Percentiles rank a stretch among this genome's conserved stretches.
These are phyloP conservation scores for Barnettozyma populi DNA, from an alignment of 805 yeast genomes.

Conservation along the genomic window DNA sequence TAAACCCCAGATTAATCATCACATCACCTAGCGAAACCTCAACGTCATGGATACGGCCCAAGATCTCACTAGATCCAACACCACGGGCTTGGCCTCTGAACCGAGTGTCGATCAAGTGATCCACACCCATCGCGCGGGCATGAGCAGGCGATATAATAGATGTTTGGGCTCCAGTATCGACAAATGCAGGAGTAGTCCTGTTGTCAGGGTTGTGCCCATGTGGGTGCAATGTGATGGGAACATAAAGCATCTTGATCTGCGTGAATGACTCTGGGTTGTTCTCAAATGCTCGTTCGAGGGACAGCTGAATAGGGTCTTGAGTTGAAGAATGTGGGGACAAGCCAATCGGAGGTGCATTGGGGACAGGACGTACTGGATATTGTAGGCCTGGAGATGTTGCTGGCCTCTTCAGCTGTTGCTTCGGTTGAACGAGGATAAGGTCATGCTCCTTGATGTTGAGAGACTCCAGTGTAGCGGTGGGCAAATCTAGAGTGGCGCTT, in stretches of 20 bases:
- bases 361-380: not conserved
- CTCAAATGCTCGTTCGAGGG: slow-evolving; percentile 62
- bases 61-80: slow-evolving; percentile 74
- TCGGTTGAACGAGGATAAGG: slow-evolving; percentile 1
- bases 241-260: slow-evolving; percentile 75
- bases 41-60: slow-evolving; percentile 85
- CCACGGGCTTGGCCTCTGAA: slow-evolving; percentile 84
- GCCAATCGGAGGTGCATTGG: not conserved
- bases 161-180: slow-evolving; percentile 93
- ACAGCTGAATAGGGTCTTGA: slow-evolving; percentile 7
- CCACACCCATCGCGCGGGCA: slow-evolving; percentile 67
- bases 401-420: not conserved
- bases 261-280: slow-evolving; percentile 89
- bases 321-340: not conserved
- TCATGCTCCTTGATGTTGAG: slow-evolving; percentile 5
- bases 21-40: slow-evolving; percentile 72
- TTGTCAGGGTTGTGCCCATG: slow-evolving; percentile 2
- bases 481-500: slow-evolving; percentile 3
- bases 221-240: slow-evolving; percentile 28
- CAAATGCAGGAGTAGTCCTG: slow-evolving; percentile 70
- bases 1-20: slow-evolving; percentile 61
- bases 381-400: not conserved
- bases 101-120: slow-evolving; percentile 71
- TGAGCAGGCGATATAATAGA: slow-evolving; percentile 77
- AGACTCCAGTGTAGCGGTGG: not conserved